A percentile compares a stretch with the other conserved stretches of the same genome.
Evolutionary conservation across 257 asterid species (phyloP).

Genomic region (Forsythia viridissima): DNA sequence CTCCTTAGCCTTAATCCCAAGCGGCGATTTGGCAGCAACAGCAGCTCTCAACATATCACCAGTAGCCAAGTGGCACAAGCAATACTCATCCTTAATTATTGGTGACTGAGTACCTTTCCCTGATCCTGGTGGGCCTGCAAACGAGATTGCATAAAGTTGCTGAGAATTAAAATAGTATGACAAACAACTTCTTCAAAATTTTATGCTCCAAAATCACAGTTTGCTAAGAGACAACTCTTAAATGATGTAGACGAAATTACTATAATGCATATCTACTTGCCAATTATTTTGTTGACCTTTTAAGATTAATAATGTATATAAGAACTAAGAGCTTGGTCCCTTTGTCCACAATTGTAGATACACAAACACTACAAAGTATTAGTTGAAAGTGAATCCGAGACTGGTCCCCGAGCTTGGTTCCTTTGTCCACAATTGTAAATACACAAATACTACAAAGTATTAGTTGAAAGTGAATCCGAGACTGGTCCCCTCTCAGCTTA

Average conservation of each 20-base stretch:
- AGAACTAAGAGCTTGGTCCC: background rate
- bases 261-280: background rate
- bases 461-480: background rate
- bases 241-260: background rate
- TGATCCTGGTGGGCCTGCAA: slow-evolving; percentile 92
- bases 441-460: background rate
- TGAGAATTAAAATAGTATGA: slow-evolving; percentile 18
- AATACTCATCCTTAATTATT: slow-evolving; percentile 79
- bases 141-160: slow-evolving; percentile 7
- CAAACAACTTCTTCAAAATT: background rate
- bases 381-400: background rate
- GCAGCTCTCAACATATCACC: slow-evolving; percentile 99
- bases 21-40: slow-evolving; percentile 91
- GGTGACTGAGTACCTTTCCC: slow-evolving; percentile 99
- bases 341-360: slow-evolving; percentile 7
- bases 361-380: background rate
- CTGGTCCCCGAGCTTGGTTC: background rate
- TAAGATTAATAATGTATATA: background rate
- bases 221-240: background rate
- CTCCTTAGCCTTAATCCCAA: slow-evolving; percentile 88
- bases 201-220: background rate
- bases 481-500: background rate
- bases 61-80: slow-evolving; percentile 96
- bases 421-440: slow-evolving; percentile 4
- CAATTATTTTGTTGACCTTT: background rate